Base-by-base conservation (phyloP, 106 monocot species). In the Apostasia ramifera region DNA sequence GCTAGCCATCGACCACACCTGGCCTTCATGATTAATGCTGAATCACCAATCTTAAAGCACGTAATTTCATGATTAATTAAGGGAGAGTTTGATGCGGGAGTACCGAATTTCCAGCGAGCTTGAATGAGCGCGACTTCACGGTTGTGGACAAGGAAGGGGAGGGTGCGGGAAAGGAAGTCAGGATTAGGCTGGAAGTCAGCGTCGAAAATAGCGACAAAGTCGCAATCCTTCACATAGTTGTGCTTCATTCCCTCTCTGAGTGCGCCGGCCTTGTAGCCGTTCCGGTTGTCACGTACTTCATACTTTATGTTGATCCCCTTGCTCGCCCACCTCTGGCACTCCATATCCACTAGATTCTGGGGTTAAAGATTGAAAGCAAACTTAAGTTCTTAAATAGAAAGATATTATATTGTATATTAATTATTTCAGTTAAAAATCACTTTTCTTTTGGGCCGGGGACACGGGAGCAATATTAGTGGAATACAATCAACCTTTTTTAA, bases 181-280 rank as follows among this genome's bases (percentile, higher is more conserved):
- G 80, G 66, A 46, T 84, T 80, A 1, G 84, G 84, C 72, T 84
- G 80, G 73, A 84, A 84, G 66, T 84, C 84, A 40, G 84, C 84
- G 66, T 84, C 84, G 53, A 81, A 81, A n/a, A 81, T 81, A 48
- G 55, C 76, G 2, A 76, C 81, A 55, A 71, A 81, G 9, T 81
- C 84, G 49, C 84, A 84, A 40, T 62, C 52, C 51, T 74, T 70
- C 40, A 80, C 80, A 44, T 84, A 84, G 66, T 61, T 66, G 53
- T 80, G 84, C 80, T 84, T 84, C 84, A 84, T 84, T 43, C 84
- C 84, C 10, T 84, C 77, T 55, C 66, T 73, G 4, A 84, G 76
- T 0, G 79, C 80, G 1, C 84, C 84, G 0, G 84, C 84, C 69
- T 84, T 84, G 73, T 84, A 80, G 3, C 84, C 84, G 4, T 84